Evolutionary conservation across 2,329 filamentous ascomycete genomes (phyloP).

Genomic region (Massarina eburnea): DNA sequence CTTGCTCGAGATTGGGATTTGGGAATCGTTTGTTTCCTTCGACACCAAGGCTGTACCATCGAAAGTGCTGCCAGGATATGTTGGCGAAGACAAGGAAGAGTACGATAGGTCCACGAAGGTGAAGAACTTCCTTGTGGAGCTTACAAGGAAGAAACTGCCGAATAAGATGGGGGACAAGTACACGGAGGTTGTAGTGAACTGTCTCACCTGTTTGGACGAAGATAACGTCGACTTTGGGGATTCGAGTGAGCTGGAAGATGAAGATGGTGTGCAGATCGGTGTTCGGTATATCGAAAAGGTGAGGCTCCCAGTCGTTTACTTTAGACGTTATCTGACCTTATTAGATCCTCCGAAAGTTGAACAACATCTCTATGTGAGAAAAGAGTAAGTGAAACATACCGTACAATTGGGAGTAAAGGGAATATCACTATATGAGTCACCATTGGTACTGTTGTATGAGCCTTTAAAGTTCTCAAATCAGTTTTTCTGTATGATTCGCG

Average conservation of each 20-base stretch:
- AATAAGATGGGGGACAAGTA: constrained; percentile 39
- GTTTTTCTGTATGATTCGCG: too few species aligned
- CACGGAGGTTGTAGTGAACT: constrained; percentile 18
- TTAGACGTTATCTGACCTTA: neutral
- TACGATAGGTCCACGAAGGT: neutral
- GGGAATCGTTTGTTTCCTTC: constrained; percentile 42
- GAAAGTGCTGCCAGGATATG: constrained; percentile 3
- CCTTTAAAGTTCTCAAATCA: too few species aligned
- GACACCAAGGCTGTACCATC: constrained; percentile 3
- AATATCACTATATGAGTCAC: too few species aligned
- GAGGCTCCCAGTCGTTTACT: neutral
- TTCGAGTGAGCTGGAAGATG: constrained; percentile 25
- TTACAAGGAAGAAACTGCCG: constrained; percentile 1
- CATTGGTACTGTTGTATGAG: too few species aligned
- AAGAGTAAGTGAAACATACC: too few species aligned
- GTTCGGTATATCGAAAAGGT: constrained; percentile 40
- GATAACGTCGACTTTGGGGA: constrained; percentile 29
- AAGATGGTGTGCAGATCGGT: constrained; percentile 32
- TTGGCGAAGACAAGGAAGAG: neutral
- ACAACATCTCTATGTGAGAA: constrained; percentile 2
- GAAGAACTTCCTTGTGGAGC: constrained; percentile 12
- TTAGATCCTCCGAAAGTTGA: neutral
- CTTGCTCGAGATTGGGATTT: constrained; percentile 56
- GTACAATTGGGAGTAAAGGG: too few species aligned
- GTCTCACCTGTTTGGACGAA: constrained; percentile 20